A percentile compares a stretch with the other conserved stretches of the same genome.
Evolutionary conservation across 345 rosid species (phyloP).

Genomic region (Moringa oleifera): DNA sequence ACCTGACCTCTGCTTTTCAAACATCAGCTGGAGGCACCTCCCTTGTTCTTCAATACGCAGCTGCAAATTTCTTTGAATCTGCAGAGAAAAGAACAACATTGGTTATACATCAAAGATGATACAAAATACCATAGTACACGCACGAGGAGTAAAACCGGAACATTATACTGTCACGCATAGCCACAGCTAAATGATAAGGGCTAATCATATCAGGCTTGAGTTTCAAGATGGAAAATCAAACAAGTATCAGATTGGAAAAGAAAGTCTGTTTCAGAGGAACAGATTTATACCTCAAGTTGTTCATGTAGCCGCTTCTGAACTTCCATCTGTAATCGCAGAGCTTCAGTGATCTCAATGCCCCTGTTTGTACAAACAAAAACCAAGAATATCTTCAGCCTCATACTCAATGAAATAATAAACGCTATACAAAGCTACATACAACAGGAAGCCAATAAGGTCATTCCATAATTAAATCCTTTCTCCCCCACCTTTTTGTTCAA

Average conservation of each 20-base stretch:
- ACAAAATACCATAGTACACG: neutral
- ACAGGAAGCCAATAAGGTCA: neutral
- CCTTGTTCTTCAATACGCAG: slow-evolving; percentile 97
- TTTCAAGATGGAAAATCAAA: neutral
- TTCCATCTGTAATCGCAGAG: slow-evolving; percentile 92
- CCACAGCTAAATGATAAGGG: slow-evolving; percentile 1
- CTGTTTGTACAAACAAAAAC: slow-evolving; percentile 27
- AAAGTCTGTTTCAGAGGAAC: neutral
- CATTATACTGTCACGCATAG: neutral
- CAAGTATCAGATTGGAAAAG: slow-evolving; percentile 5
- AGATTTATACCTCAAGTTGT: slow-evolving; percentile 80
- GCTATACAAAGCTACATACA: neutral
- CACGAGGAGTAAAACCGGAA: neutral
- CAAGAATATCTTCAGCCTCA: neutral
- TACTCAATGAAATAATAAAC: too few relatives aligned
- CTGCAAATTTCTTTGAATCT: slow-evolving; percentile 93
- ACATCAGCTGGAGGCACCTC: slow-evolving; percentile 89
- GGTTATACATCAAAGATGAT: too few relatives aligned
- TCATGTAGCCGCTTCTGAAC: slow-evolving; percentile 94
- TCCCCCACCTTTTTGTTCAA: neutral
- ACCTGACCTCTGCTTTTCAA: slow-evolving; percentile 83
- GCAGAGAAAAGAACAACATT: slow-evolving; percentile 12
- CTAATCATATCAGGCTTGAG: slow-evolving; percentile 1
- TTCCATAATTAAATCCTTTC: neutral
- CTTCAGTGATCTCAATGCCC: slow-evolving; percentile 85